Conservation (phyloP, 2,329 filamentous ascomycete genomes). For the Fusarium miscanthi region DNA sequence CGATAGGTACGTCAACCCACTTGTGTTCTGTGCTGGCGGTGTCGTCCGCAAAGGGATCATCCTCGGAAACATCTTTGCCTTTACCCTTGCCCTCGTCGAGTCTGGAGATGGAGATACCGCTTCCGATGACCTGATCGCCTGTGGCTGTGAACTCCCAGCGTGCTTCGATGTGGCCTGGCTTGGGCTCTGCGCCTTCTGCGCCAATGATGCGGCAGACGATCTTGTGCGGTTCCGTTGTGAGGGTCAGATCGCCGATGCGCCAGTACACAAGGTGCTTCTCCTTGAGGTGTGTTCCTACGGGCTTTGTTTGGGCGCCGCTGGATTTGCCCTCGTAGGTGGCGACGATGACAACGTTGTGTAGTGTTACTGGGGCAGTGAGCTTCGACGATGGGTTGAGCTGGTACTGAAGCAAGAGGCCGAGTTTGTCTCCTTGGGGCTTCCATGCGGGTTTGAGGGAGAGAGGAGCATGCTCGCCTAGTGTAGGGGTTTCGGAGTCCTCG, state of each 20-base stretch:
- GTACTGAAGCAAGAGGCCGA: slow-evolving; percentile 88
- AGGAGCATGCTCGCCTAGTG: slow-evolving; percentile 70
- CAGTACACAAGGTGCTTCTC: slow-evolving; percentile 84
- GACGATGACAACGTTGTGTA: slow-evolving; percentile 79
- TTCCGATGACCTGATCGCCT: slow-evolving; percentile 59
- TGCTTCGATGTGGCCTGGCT: slow-evolving; percentile 82
- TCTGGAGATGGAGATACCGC: slow-evolving; percentile 73
- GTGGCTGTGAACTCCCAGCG: slow-evolving; percentile 73
- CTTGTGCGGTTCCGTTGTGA: slow-evolving; percentile 74
- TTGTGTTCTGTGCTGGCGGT: slow-evolving; percentile 46
- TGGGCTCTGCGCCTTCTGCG: slow-evolving; percentile 76
- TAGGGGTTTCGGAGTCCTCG: slow-evolving; percentile 63
- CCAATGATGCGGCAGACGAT: slow-evolving; percentile 83
- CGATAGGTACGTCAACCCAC: slow-evolving; percentile 76
- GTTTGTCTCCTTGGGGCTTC: slow-evolving; percentile 86
- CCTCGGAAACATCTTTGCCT: slow-evolving; percentile 61
- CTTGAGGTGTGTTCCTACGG: slow-evolving; percentile 80
- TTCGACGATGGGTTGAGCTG: slow-evolving; percentile 78
- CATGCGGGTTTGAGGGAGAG: slow-evolving; percentile 79
- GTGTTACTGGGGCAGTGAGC: slow-evolving; percentile 55
- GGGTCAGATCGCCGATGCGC: slow-evolving; percentile 79
- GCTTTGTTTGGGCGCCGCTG: slow-evolving; percentile 78
- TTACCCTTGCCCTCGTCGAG: slow-evolving; percentile 63
- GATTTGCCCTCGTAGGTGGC: slow-evolving; percentile 77
- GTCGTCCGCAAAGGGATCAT: slow-evolving; percentile 76